Evolutionary conservation across 23 red algal genomes (phyloP), one percentile per base, ranked within the genome.

Genomic region (Cyanidium caldarium): DNA sequence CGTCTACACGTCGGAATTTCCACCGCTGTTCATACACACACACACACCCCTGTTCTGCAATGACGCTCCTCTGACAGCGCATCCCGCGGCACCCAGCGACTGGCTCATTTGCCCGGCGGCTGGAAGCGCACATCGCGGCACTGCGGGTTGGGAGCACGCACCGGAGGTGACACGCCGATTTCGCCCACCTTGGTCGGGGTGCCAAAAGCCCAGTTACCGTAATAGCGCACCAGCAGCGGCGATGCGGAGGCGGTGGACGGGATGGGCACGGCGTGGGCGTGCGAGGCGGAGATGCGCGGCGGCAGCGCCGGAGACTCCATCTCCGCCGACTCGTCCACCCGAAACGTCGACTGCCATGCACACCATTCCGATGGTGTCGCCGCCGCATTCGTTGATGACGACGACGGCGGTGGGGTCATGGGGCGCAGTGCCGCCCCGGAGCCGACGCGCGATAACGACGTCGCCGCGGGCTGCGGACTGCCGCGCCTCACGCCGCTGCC

Each of bases 141-240:
- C 51, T 61, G 51, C 13, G 51, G 51, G 31, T 61, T 61, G 10
- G 51, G 7, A 28, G 51, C 51, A 61, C 51, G 51, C 51, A 61
- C 51, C 5, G 51, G 51, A 7, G 51, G 51, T 5, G 51, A 61
- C 7, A 61, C 51, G 51, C 51, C 51, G 31, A 16, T 28, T 28
- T 61, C 51, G 31, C 51, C 51, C 19, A 61, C 51, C 51, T 61
- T 61, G 51, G 7, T 61, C 7, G 51, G 51, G 51, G 51, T 61
- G 10, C 10, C 51, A 61, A 28, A 61, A 5, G n/a, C 51, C 19
- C 51, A n/a, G n/a, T n/a, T n/a, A n/a, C n/a, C n/a, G n/a, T n/a
- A n/a, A n/a, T n/a, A n/a, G n/a, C n/a, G n/a, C n/a, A n/a, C n/a
- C n/a, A n/a, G n/a, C n/a, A n/a, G n/a, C n/a, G n/a, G n/a, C n/a